phyloP scores from a whole-genome alignment of 768 basidiomycete genomes.

The Calocera cornea region DNA sequence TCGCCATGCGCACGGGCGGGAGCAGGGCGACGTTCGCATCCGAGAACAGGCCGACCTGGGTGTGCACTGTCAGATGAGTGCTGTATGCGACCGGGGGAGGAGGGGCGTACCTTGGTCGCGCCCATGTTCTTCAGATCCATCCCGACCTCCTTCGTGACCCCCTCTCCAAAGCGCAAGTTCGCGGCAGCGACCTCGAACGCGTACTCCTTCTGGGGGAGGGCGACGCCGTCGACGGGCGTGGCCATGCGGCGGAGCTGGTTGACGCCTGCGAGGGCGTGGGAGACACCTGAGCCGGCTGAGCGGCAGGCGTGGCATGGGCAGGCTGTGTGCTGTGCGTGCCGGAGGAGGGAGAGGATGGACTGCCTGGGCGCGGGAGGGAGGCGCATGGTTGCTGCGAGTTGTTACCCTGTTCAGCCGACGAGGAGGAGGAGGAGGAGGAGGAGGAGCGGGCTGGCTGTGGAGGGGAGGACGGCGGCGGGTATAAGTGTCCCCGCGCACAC shows the following conservation, averaged over 20 bases:
- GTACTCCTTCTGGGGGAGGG: constrained; percentile 61
- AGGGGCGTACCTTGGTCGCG: constrained; percentile 54
- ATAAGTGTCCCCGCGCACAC: not conserved
- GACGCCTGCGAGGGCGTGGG: constrained; percentile 33
- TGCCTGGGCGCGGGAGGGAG: not conserved
- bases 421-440: not conserved
- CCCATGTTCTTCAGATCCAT: constrained; percentile 93
- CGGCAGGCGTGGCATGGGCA: constrained; percentile 72
- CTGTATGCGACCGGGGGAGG: not conserved
- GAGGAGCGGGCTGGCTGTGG: not conserved
- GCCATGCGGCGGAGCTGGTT: constrained; percentile 60
- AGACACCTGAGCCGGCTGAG: constrained; percentile 27
- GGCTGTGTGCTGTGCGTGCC: constrained; percentile 32
- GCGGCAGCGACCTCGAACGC: constrained; percentile 88
- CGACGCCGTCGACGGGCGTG: constrained; percentile 46
- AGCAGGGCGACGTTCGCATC: constrained; percentile 75
- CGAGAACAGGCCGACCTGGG: constrained; percentile 83
- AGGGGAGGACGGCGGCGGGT: not conserved
- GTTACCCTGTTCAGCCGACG: not conserved
- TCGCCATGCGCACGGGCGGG: constrained; percentile 62
- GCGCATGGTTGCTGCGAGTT: not conserved
- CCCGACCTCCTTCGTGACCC: constrained; percentile 78
- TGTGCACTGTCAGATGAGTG: constrained; percentile 1
- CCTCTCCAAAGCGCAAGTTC: constrained; percentile 79
- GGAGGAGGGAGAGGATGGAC: not conserved